phyloP scores from a whole-genome alignment of 257 asterid genomes.

The Penstemon newberryi region DNA sequence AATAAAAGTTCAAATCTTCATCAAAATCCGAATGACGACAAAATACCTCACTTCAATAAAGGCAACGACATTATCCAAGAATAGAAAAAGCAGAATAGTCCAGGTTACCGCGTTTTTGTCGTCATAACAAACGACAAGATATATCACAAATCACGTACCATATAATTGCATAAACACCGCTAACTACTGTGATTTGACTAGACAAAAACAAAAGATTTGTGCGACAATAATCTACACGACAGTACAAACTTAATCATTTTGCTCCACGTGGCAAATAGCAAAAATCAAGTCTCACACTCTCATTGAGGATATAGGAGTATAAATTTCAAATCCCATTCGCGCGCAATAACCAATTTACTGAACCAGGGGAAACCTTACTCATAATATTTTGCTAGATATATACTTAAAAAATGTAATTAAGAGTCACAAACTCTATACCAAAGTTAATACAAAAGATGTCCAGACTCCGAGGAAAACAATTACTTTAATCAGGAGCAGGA shows the following conservation, averaged over 20 bases:
- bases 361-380: constrained; percentile 3
- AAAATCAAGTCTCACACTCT: neutral
- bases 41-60: constrained; percentile 7
- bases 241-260: neutral
- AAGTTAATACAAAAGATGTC: neutral
- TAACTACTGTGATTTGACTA: neutral
- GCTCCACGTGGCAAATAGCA: constrained; percentile 9
- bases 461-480: constrained; percentile 20
- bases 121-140: neutral
- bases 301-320: neutral
- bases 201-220: neutral
- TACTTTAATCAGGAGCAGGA: constrained; percentile 19
- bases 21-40: neutral
- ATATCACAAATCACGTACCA: neutral
- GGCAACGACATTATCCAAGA: neutral
- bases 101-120: neutral
- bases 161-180: neutral
- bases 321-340: neutral
- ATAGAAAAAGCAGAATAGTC: neutral
- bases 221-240: neutral
- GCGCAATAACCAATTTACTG: neutral
- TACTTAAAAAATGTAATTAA: neutral
- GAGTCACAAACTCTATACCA: neutral
- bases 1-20: neutral
- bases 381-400: neutral